Percentiles rank a stretch among this genome's conserved stretches.
phyloP scores from a whole-genome alignment of 2,329 filamentous ascomycete species.

The Exophiala dermatitidis region DNA sequence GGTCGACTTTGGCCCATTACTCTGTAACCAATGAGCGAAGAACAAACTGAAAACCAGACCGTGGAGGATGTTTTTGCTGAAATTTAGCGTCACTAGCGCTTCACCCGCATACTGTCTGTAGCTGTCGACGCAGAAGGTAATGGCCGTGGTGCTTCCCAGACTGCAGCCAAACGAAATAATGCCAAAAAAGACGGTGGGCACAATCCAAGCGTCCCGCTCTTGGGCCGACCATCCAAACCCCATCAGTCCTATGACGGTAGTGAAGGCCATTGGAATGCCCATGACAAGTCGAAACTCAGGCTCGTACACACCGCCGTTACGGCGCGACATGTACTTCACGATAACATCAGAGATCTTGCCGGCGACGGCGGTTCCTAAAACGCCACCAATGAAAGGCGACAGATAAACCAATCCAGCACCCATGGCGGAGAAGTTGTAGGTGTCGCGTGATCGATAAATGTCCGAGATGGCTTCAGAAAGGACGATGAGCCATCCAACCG shows the following conservation, averaged over 20 bases:
- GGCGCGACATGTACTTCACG: constrained; percentile 70
- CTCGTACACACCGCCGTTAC: constrained; percentile 90
- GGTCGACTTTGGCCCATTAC: constrained; percentile 66
- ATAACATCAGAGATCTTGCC: constrained; percentile 81
- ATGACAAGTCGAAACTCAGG: constrained; percentile 89
- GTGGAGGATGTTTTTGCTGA: constrained; percentile 89
- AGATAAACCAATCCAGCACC: constrained; percentile 83
- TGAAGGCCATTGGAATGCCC: constrained; percentile 69
- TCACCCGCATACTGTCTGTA: constrained; percentile 92
- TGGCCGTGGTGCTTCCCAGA: constrained; percentile 79
- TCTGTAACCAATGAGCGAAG: constrained; percentile 73
- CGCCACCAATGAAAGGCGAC: constrained; percentile 78
- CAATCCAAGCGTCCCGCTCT: constrained; percentile 71
- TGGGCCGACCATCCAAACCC: constrained; percentile 91
- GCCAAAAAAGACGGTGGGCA: constrained; percentile 89
- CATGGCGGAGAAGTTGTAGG: constrained; percentile 74
- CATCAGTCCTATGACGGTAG: constrained; percentile 80
- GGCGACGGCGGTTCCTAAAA: constrained; percentile 85
- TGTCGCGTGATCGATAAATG: constrained; percentile 62
- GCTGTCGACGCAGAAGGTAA: constrained; percentile 89
- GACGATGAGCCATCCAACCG: constrained; percentile 91
- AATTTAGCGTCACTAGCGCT: constrained; percentile 87
- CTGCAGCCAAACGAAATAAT: constrained; percentile 87
- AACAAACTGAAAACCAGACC: constrained; percentile 85
- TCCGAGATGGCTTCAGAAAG: constrained; percentile 78